Conservation (phyloP, 139 green algal genomes). For the Ulvella scutata region DNA sequence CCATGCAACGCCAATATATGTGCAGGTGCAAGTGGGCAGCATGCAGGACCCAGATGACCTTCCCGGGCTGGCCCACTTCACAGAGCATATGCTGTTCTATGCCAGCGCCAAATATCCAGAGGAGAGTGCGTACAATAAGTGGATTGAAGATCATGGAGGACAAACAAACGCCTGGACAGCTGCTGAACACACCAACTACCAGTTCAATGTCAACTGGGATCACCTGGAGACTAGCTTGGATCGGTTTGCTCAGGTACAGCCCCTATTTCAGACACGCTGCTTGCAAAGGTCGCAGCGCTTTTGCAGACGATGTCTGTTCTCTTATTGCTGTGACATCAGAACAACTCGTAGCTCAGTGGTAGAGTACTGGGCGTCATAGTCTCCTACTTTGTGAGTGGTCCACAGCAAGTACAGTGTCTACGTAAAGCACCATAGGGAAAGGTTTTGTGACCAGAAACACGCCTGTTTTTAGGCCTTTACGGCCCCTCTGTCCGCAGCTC, state of each 20-base stretch:
- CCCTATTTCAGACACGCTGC: too few species aligned
- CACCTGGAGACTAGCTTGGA: slow-evolving; percentile 53
- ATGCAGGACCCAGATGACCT: slow-evolving; percentile 52
- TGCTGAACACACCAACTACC: slow-evolving; percentile 73
- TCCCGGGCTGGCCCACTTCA: slow-evolving; percentile 70
- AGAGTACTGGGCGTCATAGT: too few species aligned
- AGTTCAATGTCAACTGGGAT: slow-evolving; percentile 72
- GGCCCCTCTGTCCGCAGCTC: too few species aligned
- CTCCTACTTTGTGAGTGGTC: too few species aligned
- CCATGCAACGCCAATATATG: neutral
- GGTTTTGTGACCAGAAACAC: too few species aligned
- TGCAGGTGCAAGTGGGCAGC: slow-evolving; percentile 57
- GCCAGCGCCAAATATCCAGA: slow-evolving; percentile 57
- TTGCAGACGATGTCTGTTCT: too few species aligned
- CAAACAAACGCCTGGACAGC: slow-evolving; percentile 77
- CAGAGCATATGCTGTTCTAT: slow-evolving; percentile 92
- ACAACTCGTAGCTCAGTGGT: too few species aligned
- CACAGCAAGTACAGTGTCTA: too few species aligned
- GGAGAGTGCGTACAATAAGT: slow-evolving; percentile 60
- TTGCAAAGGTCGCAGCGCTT: too few species aligned
- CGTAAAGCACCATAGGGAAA: too few species aligned
- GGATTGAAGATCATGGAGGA: slow-evolving; percentile 51
- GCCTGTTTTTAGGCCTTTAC: too few species aligned
- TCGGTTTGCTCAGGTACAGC: slow-evolving; percentile 32
- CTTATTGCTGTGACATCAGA: too few species aligned